phyloP scores from a whole-genome alignment of 2,329 filamentous ascomycete species.

The Curvularia verruculosa region DNA sequence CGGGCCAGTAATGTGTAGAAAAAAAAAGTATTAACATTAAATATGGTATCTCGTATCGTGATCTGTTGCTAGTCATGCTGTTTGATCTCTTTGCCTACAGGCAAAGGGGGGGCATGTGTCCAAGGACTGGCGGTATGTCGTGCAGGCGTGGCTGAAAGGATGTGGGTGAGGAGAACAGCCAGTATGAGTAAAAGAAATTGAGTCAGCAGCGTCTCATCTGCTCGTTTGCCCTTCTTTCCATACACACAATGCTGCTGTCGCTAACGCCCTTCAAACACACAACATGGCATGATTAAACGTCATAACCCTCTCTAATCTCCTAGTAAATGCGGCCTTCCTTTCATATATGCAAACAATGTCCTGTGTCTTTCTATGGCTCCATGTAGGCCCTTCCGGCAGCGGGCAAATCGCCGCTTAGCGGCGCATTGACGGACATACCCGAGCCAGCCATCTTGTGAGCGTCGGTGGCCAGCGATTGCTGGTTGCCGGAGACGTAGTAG shows the following conservation, averaged over 20 bases:
- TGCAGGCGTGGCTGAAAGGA: not conserved
- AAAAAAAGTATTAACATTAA: not conserved
- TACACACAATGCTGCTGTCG: not conserved
- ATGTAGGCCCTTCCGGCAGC: conserved; percentile 27
- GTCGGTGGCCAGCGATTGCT: conserved; percentile 40
- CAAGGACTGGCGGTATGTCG: not conserved
- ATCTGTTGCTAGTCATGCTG: not conserved
- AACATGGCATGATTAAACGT: not conserved
- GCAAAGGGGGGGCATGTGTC: not conserved
- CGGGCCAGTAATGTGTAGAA: not conserved
- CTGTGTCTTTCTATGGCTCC: conserved; percentile 25
- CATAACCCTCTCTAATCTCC: not conserved
- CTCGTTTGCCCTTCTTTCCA: not conserved
- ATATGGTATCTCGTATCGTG: not conserved
- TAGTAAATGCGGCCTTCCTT: not conserved
- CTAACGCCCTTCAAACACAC: not conserved
- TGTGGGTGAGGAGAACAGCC: not conserved
- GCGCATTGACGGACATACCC: conserved; percentile 12
- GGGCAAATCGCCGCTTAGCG: conserved; percentile 12
- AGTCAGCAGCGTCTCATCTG: not conserved
- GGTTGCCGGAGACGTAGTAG: conserved; percentile 93
- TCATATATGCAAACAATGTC: not conserved
- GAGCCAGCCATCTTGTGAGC: conserved; percentile 23
- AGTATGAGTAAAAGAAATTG: not conserved
- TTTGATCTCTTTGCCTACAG: not conserved